Evolutionary conservation across 495 filamentous ascomycete genomes (phyloP).

Genomic region (Aspergillus haitiensis): DNA sequence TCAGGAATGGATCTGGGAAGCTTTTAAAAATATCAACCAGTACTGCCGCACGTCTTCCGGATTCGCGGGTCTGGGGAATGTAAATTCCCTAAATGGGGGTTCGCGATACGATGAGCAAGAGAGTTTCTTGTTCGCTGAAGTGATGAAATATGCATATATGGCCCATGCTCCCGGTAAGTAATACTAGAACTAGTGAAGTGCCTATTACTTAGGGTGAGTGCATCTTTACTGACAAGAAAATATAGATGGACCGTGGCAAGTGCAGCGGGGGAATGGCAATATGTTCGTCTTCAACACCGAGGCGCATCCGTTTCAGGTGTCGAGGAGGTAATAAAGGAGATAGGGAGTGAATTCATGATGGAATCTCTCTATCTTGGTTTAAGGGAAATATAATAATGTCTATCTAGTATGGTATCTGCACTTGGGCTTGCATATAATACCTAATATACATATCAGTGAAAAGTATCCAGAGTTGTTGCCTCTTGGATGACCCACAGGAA

Average conservation of each 20-base stretch:
- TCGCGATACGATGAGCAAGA: conserved; percentile 70
- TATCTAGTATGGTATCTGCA: background rate
- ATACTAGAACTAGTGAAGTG: too few species aligned
- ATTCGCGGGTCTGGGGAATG: conserved; percentile 64
- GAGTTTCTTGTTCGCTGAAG: conserved; percentile 89
- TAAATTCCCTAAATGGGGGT: conserved; percentile 64
- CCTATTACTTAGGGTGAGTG: background rate
- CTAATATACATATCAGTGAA: too few species aligned
- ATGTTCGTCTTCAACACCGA: conserved; percentile 83
- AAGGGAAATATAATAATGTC: background rate
- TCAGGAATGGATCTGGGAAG: conserved; percentile 83
- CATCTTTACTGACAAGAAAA: conserved; percentile 1
- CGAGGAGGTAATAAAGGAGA: background rate
- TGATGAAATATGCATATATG: conserved; percentile 81
- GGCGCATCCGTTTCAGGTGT: conserved; percentile 71
- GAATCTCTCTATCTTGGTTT: too few species aligned
- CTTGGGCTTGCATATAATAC: background rate
- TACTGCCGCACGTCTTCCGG: conserved; percentile 65
- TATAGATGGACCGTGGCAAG: conserved; percentile 65
- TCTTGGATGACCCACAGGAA: too few species aligned
- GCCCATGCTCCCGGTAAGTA: conserved; percentile 36
- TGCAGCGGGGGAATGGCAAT: conserved; percentile 57
- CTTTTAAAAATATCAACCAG: conserved; percentile 67
- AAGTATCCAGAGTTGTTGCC: too few species aligned
- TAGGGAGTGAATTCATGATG: too few species aligned